Evolutionary conservation across 2,329 filamentous ascomycete species (phyloP).

Genomic region (Aphanoascus verrucosus): DNA sequence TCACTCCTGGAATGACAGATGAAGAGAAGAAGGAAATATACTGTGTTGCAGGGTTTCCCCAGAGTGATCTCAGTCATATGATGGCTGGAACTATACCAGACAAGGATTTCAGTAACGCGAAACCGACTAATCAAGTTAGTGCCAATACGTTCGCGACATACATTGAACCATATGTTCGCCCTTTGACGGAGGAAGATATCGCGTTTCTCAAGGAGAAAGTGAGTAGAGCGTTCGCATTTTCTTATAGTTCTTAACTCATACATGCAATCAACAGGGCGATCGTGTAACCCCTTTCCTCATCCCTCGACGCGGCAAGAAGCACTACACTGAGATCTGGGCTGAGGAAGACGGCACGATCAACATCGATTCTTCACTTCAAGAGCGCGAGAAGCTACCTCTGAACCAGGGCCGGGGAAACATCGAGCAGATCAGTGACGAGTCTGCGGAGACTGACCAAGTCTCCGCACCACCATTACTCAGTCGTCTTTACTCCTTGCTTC

Average conservation of each 20-base stretch:
- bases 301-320: slow-evolving; percentile 69
- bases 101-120: slow-evolving; percentile 89
- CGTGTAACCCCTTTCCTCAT: slow-evolving; percentile 73
- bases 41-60: slow-evolving; percentile 74
- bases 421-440: slow-evolving; percentile 74
- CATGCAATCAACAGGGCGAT: slow-evolving; percentile 50
- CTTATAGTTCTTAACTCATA: slow-evolving; percentile 11
- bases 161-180: slow-evolving; percentile 80
- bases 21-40: slow-evolving; percentile 83
- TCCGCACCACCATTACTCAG: slow-evolving; percentile 79
- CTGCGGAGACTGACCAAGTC: slow-evolving; percentile 78
- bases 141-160: slow-evolving; percentile 89
- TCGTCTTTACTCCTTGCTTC: slow-evolving; percentile 67
- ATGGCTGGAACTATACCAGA: slow-evolving; percentile 85
- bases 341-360: slow-evolving; percentile 80
- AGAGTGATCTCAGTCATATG: slow-evolving; percentile 66
- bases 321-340: slow-evolving; percentile 85
- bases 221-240: slow-evolving; percentile 18
- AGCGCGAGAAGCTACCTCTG: slow-evolving; percentile 56
- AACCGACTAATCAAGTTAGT: slow-evolving; percentile 87
- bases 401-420: slow-evolving; percentile 79
- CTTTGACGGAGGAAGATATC: slow-evolving; percentile 84
- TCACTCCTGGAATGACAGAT: slow-evolving; percentile 64
- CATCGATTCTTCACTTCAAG: slow-evolving; percentile 54
- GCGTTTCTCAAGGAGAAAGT: slow-evolving; percentile 78